phyloP scores from a whole-genome alignment of 306 rosid genomes.

The Parietaria judaica region DNA sequence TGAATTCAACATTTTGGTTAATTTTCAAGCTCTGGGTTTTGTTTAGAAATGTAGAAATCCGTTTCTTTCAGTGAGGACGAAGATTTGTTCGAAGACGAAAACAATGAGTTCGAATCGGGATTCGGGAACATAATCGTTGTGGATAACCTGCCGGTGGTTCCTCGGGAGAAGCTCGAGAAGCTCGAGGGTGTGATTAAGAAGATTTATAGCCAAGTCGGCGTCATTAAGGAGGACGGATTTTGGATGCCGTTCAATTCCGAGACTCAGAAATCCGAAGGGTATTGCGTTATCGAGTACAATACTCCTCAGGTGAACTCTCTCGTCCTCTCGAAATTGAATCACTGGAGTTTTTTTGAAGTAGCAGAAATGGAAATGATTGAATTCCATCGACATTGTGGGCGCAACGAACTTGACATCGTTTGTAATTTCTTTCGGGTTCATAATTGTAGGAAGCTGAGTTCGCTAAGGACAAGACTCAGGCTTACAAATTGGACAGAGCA shows the following conservation, averaged over 20 bases:
- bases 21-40: background rate
- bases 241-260: constrained; percentile 75
- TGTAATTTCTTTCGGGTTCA: background rate
- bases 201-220: constrained; percentile 71
- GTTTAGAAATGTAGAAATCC: background rate
- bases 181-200: constrained; percentile 61
- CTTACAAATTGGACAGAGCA: constrained; percentile 68
- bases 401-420: too few species aligned
- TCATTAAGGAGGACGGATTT: constrained; percentile 58
- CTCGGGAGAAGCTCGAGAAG: constrained; percentile 60
- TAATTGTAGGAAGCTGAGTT: constrained; percentile 77
- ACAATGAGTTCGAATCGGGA: constrained; percentile 56
- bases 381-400: too few species aligned
- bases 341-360: background rate
- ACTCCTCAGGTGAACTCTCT: constrained; percentile 54
- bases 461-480: constrained; percentile 82
- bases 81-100: constrained; percentile 39
- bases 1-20: background rate
- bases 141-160: constrained; percentile 69
- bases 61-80: constrained; percentile 56
- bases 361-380: too few species aligned
- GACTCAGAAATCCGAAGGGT: constrained; percentile 52
- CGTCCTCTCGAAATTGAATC: background rate
- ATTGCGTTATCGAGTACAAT: constrained; percentile 68
- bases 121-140: constrained; percentile 64